Evolutionary conservation across 768 basidiomycete species (phyloP).

Genomic region (Calocybe gangraenosa): DNA sequence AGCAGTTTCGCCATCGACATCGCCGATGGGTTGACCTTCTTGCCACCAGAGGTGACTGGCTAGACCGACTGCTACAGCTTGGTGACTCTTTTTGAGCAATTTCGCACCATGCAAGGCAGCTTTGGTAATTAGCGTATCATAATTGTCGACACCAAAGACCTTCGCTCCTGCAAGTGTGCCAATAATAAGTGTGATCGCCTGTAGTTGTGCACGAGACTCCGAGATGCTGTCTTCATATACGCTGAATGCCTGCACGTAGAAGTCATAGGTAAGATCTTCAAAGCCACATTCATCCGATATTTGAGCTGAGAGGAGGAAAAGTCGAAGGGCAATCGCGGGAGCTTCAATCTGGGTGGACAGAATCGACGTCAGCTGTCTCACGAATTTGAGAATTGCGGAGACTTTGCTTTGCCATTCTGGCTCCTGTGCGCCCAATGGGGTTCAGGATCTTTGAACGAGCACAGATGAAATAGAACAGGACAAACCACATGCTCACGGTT

Average conservation of each 20-base stretch:
- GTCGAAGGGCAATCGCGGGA: slow-evolving; percentile 84
- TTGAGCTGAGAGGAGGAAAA: slow-evolving; percentile 95
- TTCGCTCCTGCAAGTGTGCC: slow-evolving; percentile 82
- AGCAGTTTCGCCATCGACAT: slow-evolving; percentile 34
- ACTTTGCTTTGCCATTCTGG: slow-evolving; percentile 84
- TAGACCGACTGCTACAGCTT: slow-evolving; percentile 88
- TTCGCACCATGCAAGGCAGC: slow-evolving; percentile 97
- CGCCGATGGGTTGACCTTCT: slow-evolving; percentile 42
- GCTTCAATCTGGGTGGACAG: slow-evolving; percentile 92
- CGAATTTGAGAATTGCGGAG: slow-evolving; percentile 88
- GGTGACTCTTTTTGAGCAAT: slow-evolving; percentile 96
- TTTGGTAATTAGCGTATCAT: slow-evolving; percentile 97
- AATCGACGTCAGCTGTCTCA: slow-evolving; percentile 89
- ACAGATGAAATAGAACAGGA: slow-evolving; percentile 3
- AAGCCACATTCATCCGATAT: slow-evolving; percentile 93
- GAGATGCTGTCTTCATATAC: slow-evolving; percentile 98
- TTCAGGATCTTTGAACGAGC: not conserved
- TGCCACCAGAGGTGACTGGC: slow-evolving; percentile 99
- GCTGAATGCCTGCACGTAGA: slow-evolving; percentile 96
- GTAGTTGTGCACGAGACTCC: slow-evolving; percentile 91
- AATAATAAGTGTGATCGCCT: slow-evolving; percentile 96
- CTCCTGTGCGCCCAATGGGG: slow-evolving; percentile 45
- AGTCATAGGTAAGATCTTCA: slow-evolving; percentile 95
- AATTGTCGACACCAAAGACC: slow-evolving; percentile 94
- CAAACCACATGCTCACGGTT: slow-evolving; percentile 67